Percentiles rank a stretch among this genome's conserved stretches.
Conservation (phyloP, 2,329 filamentous ascomycete genomes). For the Ophidiomyces ophidiicola region DNA sequence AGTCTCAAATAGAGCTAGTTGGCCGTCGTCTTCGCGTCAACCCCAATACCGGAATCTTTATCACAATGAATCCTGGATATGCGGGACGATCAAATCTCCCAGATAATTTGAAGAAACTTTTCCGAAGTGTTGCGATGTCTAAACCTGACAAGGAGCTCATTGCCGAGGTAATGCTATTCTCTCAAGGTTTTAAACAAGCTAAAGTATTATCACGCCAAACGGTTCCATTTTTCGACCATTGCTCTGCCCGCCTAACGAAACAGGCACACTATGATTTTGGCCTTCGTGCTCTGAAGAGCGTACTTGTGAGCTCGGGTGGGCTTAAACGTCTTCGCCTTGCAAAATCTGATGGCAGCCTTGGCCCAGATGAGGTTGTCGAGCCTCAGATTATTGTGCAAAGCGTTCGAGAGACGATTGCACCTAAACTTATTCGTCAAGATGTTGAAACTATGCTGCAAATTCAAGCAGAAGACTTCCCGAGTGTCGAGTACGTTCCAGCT, state of each 20-base stretch:
- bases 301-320: slow-evolving; percentile 92
- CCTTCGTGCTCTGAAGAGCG: slow-evolving; percentile 93
- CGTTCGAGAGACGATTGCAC: slow-evolving; percentile 93
- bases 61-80: slow-evolving; percentile 99
- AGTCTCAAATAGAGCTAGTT: slow-evolving; percentile 84
- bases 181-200: slow-evolving; percentile 94
- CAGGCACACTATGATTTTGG: slow-evolving; percentile 99
- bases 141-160: slow-evolving; percentile 99
- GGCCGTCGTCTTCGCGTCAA: slow-evolving; percentile 84
- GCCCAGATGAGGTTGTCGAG: slow-evolving; percentile 64
- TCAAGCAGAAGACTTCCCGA: slow-evolving; percentile 77
- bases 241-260: slow-evolving; percentile 68
- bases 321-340: slow-evolving; percentile 75
- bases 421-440: slow-evolving; percentile 87
- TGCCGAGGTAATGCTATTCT: slow-evolving; percentile 99
- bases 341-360: slow-evolving; percentile 43
- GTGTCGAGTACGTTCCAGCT: slow-evolving; percentile 82
- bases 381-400: slow-evolving; percentile 98
- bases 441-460: slow-evolving; percentile 78
- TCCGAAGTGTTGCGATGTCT: slow-evolving; percentile 98
- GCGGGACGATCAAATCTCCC: slow-evolving; percentile 94
- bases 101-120: slow-evolving; percentile 98
- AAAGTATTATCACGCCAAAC: slow-evolving; percentile 89
- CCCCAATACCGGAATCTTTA: slow-evolving; percentile 92
- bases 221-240: slow-evolving; percentile 96